These are phyloP conservation scores for Neonothopanus nambi DNA, from an alignment of 1,284 basidiomycete species.

Conservation along the genomic window DNA sequence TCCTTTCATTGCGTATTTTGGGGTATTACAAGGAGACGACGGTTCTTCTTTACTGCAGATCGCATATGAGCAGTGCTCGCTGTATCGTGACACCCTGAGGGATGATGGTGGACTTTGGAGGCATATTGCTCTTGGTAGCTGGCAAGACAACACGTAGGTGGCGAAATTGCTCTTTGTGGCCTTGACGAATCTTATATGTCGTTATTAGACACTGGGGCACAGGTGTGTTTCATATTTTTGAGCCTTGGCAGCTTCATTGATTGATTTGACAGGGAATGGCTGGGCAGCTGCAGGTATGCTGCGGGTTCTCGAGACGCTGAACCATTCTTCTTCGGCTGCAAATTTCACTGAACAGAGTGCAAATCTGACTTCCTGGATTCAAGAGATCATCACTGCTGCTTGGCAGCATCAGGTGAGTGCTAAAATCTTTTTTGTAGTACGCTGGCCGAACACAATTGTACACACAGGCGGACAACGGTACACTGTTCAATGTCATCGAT, in stretches of 20 bases:
- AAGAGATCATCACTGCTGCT: conserved; percentile 52
- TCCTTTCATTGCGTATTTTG: conserved; percentile 80
- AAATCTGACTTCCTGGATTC: conserved; percentile 57
- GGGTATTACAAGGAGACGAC: conserved; percentile 44
- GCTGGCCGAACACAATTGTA: not conserved
- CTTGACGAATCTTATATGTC: not conserved
- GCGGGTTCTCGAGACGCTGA: conserved; percentile 58
- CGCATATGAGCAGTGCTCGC: conserved; percentile 66
- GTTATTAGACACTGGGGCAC: conserved; percentile 47
- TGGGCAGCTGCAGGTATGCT: conserved; percentile 73
- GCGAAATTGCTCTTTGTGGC: not conserved
- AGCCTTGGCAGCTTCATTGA: not conserved
- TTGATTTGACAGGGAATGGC: conserved; percentile 48
- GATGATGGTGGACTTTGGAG: conserved; percentile 50
- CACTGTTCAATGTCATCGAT: conserved; percentile 55
- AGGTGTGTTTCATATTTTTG: conserved; percentile 27
- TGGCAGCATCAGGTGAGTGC: conserved; percentile 48
- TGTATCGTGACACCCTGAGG: conserved; percentile 58
- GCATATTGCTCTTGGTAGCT: conserved; percentile 50
- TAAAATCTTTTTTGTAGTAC: not conserved
- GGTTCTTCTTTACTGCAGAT: conserved; percentile 49
- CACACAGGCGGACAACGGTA: conserved; percentile 40
- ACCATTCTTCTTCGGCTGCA: conserved; percentile 41
- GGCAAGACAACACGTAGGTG: conserved; percentile 41
- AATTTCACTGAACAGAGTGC: conserved; percentile 43